phyloP scores from a whole-genome alignment of 768 basidiomycete genomes.

The Xanthoconium purpureum region DNA sequence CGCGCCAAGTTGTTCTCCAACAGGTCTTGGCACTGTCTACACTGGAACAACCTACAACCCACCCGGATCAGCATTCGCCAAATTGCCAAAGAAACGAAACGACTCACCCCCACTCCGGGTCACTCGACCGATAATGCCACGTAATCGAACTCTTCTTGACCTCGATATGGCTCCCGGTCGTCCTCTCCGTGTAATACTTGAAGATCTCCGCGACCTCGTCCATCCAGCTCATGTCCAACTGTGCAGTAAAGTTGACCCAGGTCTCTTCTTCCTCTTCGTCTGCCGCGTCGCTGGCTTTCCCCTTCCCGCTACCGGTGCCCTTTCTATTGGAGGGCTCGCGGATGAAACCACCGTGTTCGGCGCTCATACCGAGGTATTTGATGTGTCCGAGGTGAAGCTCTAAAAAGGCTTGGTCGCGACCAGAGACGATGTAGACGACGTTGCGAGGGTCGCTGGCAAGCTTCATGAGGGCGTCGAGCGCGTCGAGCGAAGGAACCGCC shows the following conservation, averaged over 20 bases:
- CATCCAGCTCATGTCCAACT: constrained; percentile 98
- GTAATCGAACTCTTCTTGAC: constrained; percentile 97
- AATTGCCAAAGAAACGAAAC: neutral
- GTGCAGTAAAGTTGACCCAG: constrained; percentile 90
- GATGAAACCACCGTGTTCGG: constrained; percentile 95
- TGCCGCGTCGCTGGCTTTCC: neutral
- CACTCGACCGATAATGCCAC: constrained; percentile 92
- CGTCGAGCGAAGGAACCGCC: constrained; percentile 74
- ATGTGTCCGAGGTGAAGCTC: constrained; percentile 90
- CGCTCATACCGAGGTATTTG: constrained; percentile 79
- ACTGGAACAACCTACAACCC: constrained; percentile 72
- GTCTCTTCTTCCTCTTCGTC: constrained; percentile 24
- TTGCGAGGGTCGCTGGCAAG: constrained; percentile 82
- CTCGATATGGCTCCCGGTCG: constrained; percentile 95
- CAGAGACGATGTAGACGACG: constrained; percentile 95
- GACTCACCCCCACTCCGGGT: constrained; percentile 92
- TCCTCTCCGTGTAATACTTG: constrained; percentile 94
- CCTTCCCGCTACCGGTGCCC: neutral
- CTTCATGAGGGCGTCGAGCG: constrained; percentile 68
- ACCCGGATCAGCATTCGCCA: constrained; percentile 1
- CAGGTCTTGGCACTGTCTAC: constrained; percentile 93
- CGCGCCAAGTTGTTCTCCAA: constrained; percentile 92
- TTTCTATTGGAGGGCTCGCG: constrained; percentile 56
- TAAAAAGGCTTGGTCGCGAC: constrained; percentile 89
- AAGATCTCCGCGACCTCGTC: constrained; percentile 93